phyloP scores from a whole-genome alignment of 2,329 filamentous ascomycete genomes.

The Fulvia fulva region DNA sequence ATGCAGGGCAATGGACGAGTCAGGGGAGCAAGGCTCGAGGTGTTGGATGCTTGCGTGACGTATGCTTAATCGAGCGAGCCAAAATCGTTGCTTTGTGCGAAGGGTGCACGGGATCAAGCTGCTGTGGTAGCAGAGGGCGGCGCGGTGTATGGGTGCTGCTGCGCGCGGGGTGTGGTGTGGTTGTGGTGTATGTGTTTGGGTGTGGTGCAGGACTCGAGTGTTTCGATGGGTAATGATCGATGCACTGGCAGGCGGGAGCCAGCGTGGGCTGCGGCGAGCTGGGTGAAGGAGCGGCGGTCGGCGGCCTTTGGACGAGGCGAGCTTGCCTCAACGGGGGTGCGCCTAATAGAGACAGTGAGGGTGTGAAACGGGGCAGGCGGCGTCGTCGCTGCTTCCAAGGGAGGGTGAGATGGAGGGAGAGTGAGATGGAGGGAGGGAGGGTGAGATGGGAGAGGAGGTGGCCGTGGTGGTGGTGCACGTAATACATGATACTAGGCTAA shows the following conservation, averaged over 20 bases:
- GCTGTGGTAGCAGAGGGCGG: neutral
- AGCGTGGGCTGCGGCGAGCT: constrained; percentile 5
- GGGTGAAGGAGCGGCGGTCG: constrained; percentile 7
- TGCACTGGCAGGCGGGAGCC: constrained; percentile 12
- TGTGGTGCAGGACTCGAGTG: neutral
- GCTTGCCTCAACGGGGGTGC: constrained; percentile 8
- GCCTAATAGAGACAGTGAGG: constrained; percentile 11
- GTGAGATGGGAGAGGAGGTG: neutral
- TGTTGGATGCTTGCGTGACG: constrained; percentile 22
- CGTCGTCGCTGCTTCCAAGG: neutral
- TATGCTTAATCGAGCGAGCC: constrained; percentile 17
- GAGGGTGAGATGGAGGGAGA: neutral
- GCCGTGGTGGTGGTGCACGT: neutral
- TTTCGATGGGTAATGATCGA: constrained; percentile 14
- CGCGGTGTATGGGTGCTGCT: neutral
- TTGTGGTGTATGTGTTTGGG: neutral
- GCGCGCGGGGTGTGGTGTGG: constrained; percentile 2
- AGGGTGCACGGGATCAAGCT: constrained; percentile 2
- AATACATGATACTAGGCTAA: too few relatives aligned
- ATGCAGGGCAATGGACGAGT: constrained; percentile 6
- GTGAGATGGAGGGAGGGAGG: neutral
- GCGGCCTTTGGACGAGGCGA: constrained; percentile 14
- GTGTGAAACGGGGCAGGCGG: neutral
- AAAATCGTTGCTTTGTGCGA: constrained; percentile 8
- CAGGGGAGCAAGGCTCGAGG: neutral